These are phyloP conservation scores for Mycena vulgaris DNA, from an alignment of 768 basidiomycete species.

Conservation along the genomic window DNA sequence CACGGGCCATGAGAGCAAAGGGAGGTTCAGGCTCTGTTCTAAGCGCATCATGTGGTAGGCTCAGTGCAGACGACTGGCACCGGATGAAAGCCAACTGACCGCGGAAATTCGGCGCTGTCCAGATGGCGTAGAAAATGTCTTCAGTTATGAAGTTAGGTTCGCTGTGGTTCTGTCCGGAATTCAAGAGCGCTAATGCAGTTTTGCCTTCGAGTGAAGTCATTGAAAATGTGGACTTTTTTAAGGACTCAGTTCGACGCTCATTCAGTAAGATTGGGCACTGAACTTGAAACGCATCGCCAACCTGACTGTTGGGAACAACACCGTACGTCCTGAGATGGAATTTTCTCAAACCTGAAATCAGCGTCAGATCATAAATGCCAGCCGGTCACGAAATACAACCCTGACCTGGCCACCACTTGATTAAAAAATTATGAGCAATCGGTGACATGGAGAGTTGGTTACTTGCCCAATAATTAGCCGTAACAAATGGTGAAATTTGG, in stretches of 20 bases:
- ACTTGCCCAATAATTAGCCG: conserved; percentile 56
- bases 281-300: conserved; percentile 55
- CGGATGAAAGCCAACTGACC: conserved; percentile 35
- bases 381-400: background rate
- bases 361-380: background rate
- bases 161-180: conserved; percentile 52
- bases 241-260: too few species aligned
- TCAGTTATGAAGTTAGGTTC: conserved; percentile 50
- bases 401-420: conserved; percentile 53
- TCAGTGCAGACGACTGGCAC: too few species aligned
- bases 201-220: conserved; percentile 49
- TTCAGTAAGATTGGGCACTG: background rate
- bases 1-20: conserved; percentile 53
- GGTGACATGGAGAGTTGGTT: too few species aligned
- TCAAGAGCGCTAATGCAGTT: conserved; percentile 47
- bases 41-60: conserved; percentile 49
- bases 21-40: conserved; percentile 39
- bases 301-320: conserved; percentile 43
- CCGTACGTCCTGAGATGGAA: conserved; percentile 55
- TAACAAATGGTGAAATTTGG: conserved; percentile 54
- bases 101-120: conserved; percentile 54
- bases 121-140: conserved; percentile 49
- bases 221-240: conserved; percentile 52
- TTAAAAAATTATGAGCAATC: too few species aligned
- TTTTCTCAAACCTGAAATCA: conserved; percentile 47